Conservation (phyloP, 2,329 filamentous ascomycete species). For the Beauveria caledonica region DNA sequence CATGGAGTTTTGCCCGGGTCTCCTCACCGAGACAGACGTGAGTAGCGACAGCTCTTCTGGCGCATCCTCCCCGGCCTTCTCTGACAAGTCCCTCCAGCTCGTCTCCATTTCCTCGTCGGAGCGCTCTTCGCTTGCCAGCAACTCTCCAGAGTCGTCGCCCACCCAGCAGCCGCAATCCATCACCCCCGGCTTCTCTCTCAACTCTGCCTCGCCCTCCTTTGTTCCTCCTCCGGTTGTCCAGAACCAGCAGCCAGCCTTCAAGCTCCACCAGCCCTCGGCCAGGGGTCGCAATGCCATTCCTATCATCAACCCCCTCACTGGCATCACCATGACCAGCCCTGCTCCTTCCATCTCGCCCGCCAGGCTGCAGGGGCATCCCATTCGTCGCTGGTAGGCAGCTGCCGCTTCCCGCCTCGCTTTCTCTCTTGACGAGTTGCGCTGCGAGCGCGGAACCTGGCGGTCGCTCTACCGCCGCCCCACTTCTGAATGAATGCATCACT, state of each 20-base stretch:
- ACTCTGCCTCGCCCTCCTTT: conserved; percentile 58
- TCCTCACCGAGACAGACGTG: conserved; percentile 92
- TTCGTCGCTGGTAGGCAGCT: conserved; percentile 45
- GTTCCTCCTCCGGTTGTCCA: conserved; percentile 59
- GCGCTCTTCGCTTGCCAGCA: conserved; percentile 88
- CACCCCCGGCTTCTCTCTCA: conserved; percentile 67
- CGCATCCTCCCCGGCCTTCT: conserved; percentile 16
- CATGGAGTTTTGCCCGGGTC: conserved; percentile 85
- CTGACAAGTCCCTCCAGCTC: conserved; percentile 50
- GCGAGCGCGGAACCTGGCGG: conserved; percentile 23
- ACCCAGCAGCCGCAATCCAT: conserved; percentile 79
- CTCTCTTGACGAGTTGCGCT: conserved; percentile 24
- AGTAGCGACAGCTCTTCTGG: conserved; percentile 28
- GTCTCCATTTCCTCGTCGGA: conserved; percentile 93
- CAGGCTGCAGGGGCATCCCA: conserved; percentile 46
- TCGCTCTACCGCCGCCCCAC: conserved; percentile 15
- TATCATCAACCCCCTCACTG: conserved; percentile 92
- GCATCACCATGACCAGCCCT: conserved; percentile 80
- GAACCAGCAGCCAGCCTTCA: conserved; percentile 57
- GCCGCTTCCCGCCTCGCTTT: conserved; percentile 17
- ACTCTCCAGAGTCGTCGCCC: conserved; percentile 85
- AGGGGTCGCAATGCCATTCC: conserved; percentile 92
- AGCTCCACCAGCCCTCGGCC: conserved; percentile 84
- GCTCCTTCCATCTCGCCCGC: conserved; percentile 62
- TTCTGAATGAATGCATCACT: conserved; percentile 11